These are phyloP conservation scores for Solanum phureja DNA, from an alignment of 257 asterid genomes.

Conservation along the genomic window DNA sequence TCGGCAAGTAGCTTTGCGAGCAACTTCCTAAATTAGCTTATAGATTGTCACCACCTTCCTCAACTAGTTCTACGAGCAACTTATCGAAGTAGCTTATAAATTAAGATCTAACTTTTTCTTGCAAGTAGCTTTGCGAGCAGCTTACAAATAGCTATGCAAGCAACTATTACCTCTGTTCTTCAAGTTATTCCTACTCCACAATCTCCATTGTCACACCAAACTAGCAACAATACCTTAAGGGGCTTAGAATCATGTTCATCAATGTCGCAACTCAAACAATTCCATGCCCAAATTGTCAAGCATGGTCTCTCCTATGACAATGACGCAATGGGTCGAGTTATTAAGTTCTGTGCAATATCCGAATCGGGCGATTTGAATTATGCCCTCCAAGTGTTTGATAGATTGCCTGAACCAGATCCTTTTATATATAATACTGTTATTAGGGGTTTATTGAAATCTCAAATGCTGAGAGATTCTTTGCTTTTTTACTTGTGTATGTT, in stretches of 20 bases:
- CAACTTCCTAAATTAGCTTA: no score
- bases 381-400: slow-evolving; percentile 1
- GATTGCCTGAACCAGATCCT: slow-evolving; percentile 3
- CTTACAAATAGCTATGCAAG: background rate
- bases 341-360: background rate
- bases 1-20: no score
- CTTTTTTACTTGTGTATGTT: slow-evolving; percentile 38
- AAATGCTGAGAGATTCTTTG: slow-evolving; percentile 18
- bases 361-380: background rate
- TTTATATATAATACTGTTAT: slow-evolving; percentile 4
- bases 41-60: no score
- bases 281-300: slow-evolving; percentile 1
- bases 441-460: background rate
- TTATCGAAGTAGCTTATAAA: no score
- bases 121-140: background rate
- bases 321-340: slow-evolving; percentile 9
- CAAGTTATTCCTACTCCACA: background rate
- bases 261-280: slow-evolving; percentile 7
- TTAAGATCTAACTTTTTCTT: no score
- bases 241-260: slow-evolving; percentile 7
- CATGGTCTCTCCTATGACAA: slow-evolving; percentile 3
- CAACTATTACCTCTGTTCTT: background rate
- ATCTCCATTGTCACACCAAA: background rate
- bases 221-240: background rate
- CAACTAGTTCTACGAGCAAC: no score